Percentiles rank a stretch among this genome's conserved stretches.
Conservation (phyloP, 73 alveolate species). For the Paramecium octaurelia region DNA sequence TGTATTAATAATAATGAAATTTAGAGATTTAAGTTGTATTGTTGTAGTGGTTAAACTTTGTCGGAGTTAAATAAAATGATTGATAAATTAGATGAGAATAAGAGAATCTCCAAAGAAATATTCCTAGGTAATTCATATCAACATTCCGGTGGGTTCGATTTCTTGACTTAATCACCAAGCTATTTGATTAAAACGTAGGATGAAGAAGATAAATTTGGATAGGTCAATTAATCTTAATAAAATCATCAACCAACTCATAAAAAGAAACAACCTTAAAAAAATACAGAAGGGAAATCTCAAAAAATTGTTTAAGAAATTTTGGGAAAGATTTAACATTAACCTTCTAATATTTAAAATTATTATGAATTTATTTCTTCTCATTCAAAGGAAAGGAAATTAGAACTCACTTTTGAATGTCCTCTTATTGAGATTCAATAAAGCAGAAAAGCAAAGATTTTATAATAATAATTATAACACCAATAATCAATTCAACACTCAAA, state of each 20-base stretch:
- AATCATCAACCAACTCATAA: neutral
- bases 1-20: neutral
- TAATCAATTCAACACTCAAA: neutral
- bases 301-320: neutral
- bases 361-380: neutral
- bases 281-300: neutral
- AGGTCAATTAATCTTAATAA: neutral
- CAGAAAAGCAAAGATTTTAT: neutral
- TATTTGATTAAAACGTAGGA: neutral
- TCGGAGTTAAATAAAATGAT: neutral
- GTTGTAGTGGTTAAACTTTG: neutral
- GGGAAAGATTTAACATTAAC: neutral
- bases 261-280: neutral
- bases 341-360: neutral
- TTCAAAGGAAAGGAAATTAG: neutral
- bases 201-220: neutral
- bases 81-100: neutral
- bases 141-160: neutral
- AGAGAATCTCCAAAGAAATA: neutral
- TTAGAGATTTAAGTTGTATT: constrained; percentile 45
- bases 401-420: constrained; percentile 3
- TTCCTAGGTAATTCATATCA: neutral
- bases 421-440: neutral
- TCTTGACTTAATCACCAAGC: neutral
- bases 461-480: neutral